Base-by-base conservation (phyloP, 2,329 filamentous ascomycete species). In the Aspergillus fructus region DNA sequence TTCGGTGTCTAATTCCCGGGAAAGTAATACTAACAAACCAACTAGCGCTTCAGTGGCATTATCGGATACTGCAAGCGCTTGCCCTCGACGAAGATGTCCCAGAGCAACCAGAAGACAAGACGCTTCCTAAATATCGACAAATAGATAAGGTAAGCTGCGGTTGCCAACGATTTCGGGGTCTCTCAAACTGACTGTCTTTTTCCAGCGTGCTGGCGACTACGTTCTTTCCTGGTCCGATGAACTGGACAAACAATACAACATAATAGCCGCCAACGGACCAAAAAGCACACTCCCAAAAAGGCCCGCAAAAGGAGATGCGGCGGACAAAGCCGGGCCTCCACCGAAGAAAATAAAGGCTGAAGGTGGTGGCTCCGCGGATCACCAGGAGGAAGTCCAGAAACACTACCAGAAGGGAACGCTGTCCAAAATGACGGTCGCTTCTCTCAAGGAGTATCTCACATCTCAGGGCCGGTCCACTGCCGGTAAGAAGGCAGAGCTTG, bases 61-160 rank as follows among this genome's bases (percentile, higher is more conserved):
- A 97, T 79, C 88, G 86, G 60, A 96, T 99, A 46, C 79, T 99
- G 0, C 94, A 99, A 75, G 89, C 90, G 6, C 82, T 97, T 56
- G 94, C 94, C 0, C 81, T 99, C 1, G 93, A 96, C 37, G 94
- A 99, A 71, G 93, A 97, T 64, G 78, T 96, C 1, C 93, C 93
- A 0, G 88, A 89, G 19, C 76, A 82, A 46, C 80, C 84, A 2
- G 83, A 88, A 49, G 94, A 99, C 69, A 87, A 89, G 62, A 97
- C 94, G 0, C 71, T 90, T 13, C 94, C 94, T 1, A 91, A 89
- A 66, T 92, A 88, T 74, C 88, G 85, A 64, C 91, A 96, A 64
- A 97, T 99, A 55, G 85, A 92, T 72, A 97, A 96, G 69, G 77
- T 78, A 67, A 15, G 65, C 56, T 27, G 5, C 40, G 43, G 15